Evolutionary conservation across 352 stramenopile genomes (phyloP), one percentile per base, ranked within the genome.

Genomic region (Phytopythium mirpurense): DNA sequence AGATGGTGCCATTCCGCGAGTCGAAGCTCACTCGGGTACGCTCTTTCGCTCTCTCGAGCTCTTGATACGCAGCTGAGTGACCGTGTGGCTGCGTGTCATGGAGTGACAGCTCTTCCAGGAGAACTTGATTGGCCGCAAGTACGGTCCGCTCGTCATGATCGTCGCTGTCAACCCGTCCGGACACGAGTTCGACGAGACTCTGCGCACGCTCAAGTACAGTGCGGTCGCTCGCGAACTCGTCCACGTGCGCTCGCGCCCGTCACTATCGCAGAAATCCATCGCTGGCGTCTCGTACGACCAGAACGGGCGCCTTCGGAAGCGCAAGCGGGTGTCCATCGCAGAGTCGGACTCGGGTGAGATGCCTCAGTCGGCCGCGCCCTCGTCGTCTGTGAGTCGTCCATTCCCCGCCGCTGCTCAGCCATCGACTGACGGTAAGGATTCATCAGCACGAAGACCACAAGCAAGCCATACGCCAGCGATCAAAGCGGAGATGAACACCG

Each of bases 1-100:
- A 95, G 46, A 87, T 98, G 44, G 89, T 99, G n/a, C 97, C 97
- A 0, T 99, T 98, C 63, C 86, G 97, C 36, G 96, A 98, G 59
- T 98, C 87, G 31, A 99, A 99, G 65, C 75, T 99, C 32, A 98
- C 96, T 1, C 64, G 81, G 24, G 74, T 85, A 60, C 27, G 72
- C 59, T 18, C 8, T 23, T 37, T 36, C 36, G 7, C n/a, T 21
- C 9, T n/a, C 2, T 18, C 8, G 19, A 24, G 36, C 5, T 44
- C 7, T 11, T 19, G 16, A 27, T 23, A 16, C n/a, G n/a, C n/a
- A n/a, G n/a, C n/a, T n/a, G n/a, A n/a, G n/a, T n/a, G n/a, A n/a
- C n/a, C n/a, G n/a, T n/a, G n/a, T n/a, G n/a, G n/a, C n/a, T 29
- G 40, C 19, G 40, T 46, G 19, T 11, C 42, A 8, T 29, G 15